Evolutionary conservation across 495 filamentous ascomycete species (phyloP).

Genomic region (Entonaema liquescens): DNA sequence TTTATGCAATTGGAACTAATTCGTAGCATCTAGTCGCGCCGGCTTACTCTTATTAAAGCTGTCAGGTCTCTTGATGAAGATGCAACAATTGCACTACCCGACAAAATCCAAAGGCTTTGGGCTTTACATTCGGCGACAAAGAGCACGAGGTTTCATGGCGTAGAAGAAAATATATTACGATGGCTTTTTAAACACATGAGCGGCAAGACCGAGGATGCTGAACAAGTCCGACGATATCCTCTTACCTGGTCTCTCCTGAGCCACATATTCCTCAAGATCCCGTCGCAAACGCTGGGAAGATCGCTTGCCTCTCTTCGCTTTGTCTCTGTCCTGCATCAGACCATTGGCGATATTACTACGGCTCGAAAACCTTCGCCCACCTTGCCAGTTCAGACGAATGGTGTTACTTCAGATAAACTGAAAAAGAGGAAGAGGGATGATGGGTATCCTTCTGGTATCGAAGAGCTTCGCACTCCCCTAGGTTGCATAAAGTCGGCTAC

Average conservation of each 20-base stretch:
- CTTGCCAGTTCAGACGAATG: constrained; percentile 10
- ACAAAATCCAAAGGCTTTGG: constrained; percentile 54
- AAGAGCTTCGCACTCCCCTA: constrained; percentile 42
- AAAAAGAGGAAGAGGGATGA: constrained; percentile 51
- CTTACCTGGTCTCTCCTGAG: constrained; percentile 54
- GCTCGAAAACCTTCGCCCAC: constrained; percentile 24
- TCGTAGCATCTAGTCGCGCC: constrained; percentile 34
- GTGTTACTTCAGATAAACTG: constrained; percentile 27
- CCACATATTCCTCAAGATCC: constrained; percentile 53
- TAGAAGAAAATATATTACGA: constrained; percentile 58
- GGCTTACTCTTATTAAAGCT: constrained; percentile 42
- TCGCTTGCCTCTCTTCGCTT: constrained; percentile 57
- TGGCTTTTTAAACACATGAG: constrained; percentile 61
- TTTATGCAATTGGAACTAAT: constrained; percentile 25
- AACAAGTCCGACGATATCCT: constrained; percentile 56
- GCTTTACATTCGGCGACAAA: constrained; percentile 42
- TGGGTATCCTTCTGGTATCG: constrained; percentile 41
- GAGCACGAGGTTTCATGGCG: constrained; percentile 51
- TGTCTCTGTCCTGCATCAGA: constrained; percentile 51
- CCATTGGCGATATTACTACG: constrained; percentile 53
- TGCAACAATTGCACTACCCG: constrained; percentile 45
- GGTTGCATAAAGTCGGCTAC: constrained; percentile 52
- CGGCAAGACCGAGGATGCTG: constrained; percentile 49
- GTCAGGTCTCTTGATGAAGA: constrained; percentile 53
- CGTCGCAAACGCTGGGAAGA: constrained; percentile 55